These are phyloP conservation scores for Leptoxyphium fumago DNA, from an alignment of 2,329 filamentous ascomycete genomes.

Conservation along the genomic window DNA sequence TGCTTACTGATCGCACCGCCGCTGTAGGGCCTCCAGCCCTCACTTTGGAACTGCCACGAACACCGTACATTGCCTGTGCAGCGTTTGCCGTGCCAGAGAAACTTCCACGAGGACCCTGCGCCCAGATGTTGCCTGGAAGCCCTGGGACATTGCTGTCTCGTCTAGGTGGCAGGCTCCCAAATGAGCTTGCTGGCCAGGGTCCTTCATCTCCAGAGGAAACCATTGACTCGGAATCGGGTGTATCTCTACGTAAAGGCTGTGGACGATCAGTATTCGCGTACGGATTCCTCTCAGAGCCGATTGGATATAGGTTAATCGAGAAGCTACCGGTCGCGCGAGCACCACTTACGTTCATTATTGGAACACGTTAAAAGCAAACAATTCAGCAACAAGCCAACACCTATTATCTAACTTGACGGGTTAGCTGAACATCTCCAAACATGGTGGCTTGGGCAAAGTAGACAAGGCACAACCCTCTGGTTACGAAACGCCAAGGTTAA, in stretches of 20 bases:
- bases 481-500: too few relatives aligned
- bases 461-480: too few relatives aligned
- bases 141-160: constrained; percentile 22
- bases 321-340: not conserved
- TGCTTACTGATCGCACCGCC: constrained; percentile 14
- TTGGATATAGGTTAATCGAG: not conserved
- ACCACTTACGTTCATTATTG: not conserved
- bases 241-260: constrained; percentile 53
- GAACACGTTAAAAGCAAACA: not conserved
- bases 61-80: constrained; percentile 50
- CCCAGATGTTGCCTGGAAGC: constrained; percentile 27
- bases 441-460: too few relatives aligned
- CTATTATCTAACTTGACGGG: not conserved
- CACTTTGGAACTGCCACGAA: constrained; percentile 58
- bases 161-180: constrained; percentile 25
- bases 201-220: constrained; percentile 88
- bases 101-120: constrained; percentile 15
- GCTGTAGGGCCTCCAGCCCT: constrained; percentile 6
- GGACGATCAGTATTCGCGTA: not conserved
- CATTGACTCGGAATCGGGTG: constrained; percentile 84
- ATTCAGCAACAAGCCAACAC: not conserved
- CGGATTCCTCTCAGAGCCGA: not conserved
- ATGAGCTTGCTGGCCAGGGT: constrained; percentile 38
- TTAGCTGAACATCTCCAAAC: too few relatives aligned
- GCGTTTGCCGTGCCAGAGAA: constrained; percentile 21